phyloP scores from a whole-genome alignment of 108 stramenopile genomes.

The Pseudonitzschia multistriata region DNA sequence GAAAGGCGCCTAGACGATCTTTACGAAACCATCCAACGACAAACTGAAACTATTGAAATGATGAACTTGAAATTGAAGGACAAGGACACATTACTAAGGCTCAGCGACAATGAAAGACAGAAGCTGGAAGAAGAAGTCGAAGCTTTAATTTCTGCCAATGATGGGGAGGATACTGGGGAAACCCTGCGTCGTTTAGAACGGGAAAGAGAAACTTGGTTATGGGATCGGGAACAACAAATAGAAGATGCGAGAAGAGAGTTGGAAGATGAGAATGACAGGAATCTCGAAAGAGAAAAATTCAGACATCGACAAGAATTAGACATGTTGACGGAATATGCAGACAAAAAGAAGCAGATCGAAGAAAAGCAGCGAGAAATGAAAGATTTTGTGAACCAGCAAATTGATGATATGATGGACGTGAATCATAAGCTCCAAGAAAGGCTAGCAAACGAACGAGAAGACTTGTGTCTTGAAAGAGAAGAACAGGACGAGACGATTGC shows the following conservation, averaged over 20 bases:
- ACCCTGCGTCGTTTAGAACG: constrained; percentile 23
- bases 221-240: constrained; percentile 15
- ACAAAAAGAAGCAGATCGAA: constrained; percentile 13
- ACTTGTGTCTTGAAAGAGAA: constrained; percentile 11
- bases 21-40: constrained; percentile 18
- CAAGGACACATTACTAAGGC: constrained; percentile 14
- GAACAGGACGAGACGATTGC: constrained; percentile 22
- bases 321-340: constrained; percentile 2
- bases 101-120: constrained; percentile 19
- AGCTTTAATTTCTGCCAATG: constrained; percentile 17
- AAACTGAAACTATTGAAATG: constrained; percentile 12
- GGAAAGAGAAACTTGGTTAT: constrained; percentile 16
- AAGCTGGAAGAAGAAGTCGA: constrained; percentile 27
- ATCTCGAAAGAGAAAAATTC: constrained; percentile 17
- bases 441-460: constrained; percentile 16
- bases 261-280: constrained; percentile 22
- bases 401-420: constrained; percentile 25
- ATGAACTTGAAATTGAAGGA: constrained; percentile 18
- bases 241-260: constrained; percentile 22
- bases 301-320: constrained; percentile 11
- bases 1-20: constrained; percentile 13
- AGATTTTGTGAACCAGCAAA: constrained; percentile 19
- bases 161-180: constrained; percentile 20
- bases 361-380: constrained; percentile 17
- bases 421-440: constrained; percentile 21